Conservation (phyloP, 495 filamentous ascomycete species). For the Penicillium macrosclerotiorum region DNA sequence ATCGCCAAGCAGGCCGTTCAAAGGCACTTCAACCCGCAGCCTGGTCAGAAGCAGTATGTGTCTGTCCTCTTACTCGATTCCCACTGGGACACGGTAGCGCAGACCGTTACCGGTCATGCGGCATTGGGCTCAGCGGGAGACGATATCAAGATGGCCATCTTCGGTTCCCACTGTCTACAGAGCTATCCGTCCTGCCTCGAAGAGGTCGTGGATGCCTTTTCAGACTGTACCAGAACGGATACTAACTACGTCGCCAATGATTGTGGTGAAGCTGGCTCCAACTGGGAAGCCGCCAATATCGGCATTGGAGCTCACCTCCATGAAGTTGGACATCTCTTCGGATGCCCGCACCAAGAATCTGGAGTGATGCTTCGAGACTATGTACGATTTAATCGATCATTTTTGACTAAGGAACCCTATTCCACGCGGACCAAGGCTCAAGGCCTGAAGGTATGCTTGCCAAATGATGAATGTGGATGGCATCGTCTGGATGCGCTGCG, state of each 20-base stretch:
- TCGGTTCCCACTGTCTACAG: conserved; percentile 85
- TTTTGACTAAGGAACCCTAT: conserved; percentile 72
- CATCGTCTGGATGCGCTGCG: conserved; percentile 84
- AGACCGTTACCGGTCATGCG: conserved; percentile 76
- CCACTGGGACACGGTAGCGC: conserved; percentile 74
- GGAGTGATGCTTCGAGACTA: conserved; percentile 91
- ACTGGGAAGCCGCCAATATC: conserved; percentile 87
- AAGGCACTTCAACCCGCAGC: conserved; percentile 67
- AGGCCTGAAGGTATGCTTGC: conserved; percentile 66
- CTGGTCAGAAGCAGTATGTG: conserved; percentile 81
- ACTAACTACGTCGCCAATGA: conserved; percentile 80
- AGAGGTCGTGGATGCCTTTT: conserved; percentile 81
- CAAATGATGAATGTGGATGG: conserved; percentile 81
- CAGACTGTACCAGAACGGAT: conserved; percentile 84
- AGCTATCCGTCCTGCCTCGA: conserved; percentile 83
- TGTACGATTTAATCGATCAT: conserved; percentile 77
- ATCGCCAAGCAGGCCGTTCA: conserved; percentile 75
- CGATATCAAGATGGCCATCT: conserved; percentile 78
- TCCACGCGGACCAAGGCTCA: conserved; percentile 80
- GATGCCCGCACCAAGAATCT: conserved; percentile 80
- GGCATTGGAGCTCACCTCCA: conserved; percentile 91
- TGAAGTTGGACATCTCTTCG: conserved; percentile 82
- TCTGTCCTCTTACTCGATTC: conserved; percentile 80
- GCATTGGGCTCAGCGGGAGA: conserved; percentile 67
- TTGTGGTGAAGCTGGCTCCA: conserved; percentile 77